Base-by-base conservation (phyloP, 306 rosid genomes). In the Quercus suber region DNA sequence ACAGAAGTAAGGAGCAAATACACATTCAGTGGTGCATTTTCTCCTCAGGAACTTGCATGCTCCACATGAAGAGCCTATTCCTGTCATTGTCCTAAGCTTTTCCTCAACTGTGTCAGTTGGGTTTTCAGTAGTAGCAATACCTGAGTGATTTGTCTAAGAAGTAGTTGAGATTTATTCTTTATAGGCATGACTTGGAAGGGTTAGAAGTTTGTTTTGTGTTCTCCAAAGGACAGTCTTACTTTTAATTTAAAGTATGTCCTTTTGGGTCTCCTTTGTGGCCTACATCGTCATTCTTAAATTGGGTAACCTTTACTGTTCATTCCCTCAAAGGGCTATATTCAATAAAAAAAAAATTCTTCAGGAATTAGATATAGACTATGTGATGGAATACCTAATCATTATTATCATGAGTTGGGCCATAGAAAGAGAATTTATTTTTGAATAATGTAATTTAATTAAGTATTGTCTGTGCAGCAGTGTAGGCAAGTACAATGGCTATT, bases 31-130 rank as follows among this genome's bases (percentile, higher is more conserved):
- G 0, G 88, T 76, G 86, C 97, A 91, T 79, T 89, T 93, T 89
- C 97, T 85, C 86, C 97, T 85, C 18, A 93, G 83, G 78, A 93
- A 91, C 83, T 89, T 93, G 92, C 97, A 93, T 75, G 97, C 96
- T 79, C 97, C 97, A 82, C 97, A 93, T 65, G 97, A 93, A 75
- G 92, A 82, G 56, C 96, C 86, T 55, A 76, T 64, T 68, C 97
- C 92, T 81, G 89, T 88, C 97, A 87, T 88, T 84, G 73, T 85
- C 86, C 69, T 19, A 80, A 69, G 58, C 76, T 76, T 76, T 68
- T 84, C 56, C 73, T 63, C 18, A 69, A 37, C 52, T 75, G 37
- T 83, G 82, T 68, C 77, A 23, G 67, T 51, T 76, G 88, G 59
- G 76, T 74, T 83, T 69, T 67, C 73, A 68, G 69, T 77, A 85